Evolutionary conservation across 1,139 yeast species (phyloP).

Genomic region (Kodamaea ohmeri): DNA sequence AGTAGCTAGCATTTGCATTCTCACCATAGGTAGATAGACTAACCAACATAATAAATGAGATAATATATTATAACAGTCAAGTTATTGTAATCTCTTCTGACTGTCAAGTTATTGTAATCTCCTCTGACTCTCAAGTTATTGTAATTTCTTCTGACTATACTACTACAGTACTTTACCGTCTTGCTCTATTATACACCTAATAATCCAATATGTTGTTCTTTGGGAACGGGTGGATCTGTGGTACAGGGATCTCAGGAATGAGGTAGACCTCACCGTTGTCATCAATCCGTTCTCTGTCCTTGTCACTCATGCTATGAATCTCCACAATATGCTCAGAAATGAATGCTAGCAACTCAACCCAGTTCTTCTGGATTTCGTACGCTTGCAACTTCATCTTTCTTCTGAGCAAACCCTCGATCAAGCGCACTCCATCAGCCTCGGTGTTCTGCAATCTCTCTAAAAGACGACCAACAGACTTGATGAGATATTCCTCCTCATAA

Average conservation of each 20-base stretch:
- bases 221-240: constrained; percentile 60
- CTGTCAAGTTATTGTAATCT: too few species aligned
- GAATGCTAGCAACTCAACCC: constrained; percentile 54
- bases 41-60: too few species aligned
- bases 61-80: too few species aligned
- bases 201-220: constrained; percentile 55
- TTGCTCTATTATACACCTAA: constrained; percentile 8
- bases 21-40: too few species aligned
- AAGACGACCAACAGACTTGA: constrained; percentile 83
- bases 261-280: constrained; percentile 83
- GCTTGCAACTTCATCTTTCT: constrained; percentile 79
- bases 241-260: constrained; percentile 70
- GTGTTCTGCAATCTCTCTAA: constrained; percentile 78
- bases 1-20: too few species aligned
- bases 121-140: too few species aligned
- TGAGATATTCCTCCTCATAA: constrained; percentile 93
- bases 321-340: constrained; percentile 63
- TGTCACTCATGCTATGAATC: constrained; percentile 75
- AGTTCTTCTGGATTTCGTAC: constrained; percentile 69
- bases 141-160: background rate
- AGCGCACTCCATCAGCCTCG: constrained; percentile 65
- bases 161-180: background rate
- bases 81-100: too few species aligned
- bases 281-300: constrained; percentile 83
- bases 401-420: constrained; percentile 76